A percentile compares a stretch with the other conserved stretches of the same genome.
Conservation (phyloP, 2,329 filamentous ascomycete genomes). For the Aspergillus latus region DNA sequence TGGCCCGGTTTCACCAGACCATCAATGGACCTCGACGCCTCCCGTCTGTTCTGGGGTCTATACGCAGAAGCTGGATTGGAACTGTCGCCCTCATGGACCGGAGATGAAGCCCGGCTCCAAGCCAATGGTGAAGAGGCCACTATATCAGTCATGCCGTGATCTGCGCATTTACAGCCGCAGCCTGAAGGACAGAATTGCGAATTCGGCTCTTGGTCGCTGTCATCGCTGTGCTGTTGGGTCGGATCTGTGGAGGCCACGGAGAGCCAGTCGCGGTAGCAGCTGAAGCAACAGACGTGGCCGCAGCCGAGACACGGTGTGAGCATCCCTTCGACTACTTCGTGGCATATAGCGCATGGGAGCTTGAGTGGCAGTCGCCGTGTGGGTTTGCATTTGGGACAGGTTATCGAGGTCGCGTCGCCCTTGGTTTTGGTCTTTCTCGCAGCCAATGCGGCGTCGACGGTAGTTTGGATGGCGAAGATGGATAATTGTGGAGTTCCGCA, state of each 20-base stretch:
- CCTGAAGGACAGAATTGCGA: conserved; percentile 44
- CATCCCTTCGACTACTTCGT: conserved; percentile 45
- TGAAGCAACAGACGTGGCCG: conserved; percentile 49
- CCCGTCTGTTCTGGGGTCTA: conserved; percentile 18
- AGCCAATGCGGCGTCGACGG: conserved; percentile 21
- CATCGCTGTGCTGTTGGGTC: conserved; percentile 13
- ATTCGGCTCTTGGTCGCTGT: conserved; percentile 18
- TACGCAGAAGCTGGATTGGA: conserved; percentile 10
- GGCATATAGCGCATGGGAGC: conserved; percentile 47
- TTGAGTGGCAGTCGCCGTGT: conserved; percentile 34
- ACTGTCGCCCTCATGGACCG: conserved; percentile 22
- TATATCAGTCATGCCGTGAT: conserved; percentile 36
- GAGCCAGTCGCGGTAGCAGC: conserved; percentile 48
- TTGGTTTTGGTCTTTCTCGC: conserved; percentile 24
- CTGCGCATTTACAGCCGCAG: conserved; percentile 50
- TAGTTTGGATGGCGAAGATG: conserved; percentile 32
- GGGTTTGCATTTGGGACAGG: conserved; percentile 40
- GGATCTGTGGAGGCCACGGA: conserved; percentile 17
- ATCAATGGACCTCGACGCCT: conserved; percentile 18
- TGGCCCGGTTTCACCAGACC: conserved; percentile 24
- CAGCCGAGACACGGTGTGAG: conserved; percentile 49
- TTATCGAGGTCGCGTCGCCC: conserved; percentile 18
- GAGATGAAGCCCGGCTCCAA: conserved; percentile 20
- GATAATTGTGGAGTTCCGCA: conserved; percentile 42
- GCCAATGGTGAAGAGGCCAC: conserved; percentile 28